phyloP scores from a whole-genome alignment of 2,329 filamentous ascomycete genomes.

The Sporothrix variecibatus region DNA sequence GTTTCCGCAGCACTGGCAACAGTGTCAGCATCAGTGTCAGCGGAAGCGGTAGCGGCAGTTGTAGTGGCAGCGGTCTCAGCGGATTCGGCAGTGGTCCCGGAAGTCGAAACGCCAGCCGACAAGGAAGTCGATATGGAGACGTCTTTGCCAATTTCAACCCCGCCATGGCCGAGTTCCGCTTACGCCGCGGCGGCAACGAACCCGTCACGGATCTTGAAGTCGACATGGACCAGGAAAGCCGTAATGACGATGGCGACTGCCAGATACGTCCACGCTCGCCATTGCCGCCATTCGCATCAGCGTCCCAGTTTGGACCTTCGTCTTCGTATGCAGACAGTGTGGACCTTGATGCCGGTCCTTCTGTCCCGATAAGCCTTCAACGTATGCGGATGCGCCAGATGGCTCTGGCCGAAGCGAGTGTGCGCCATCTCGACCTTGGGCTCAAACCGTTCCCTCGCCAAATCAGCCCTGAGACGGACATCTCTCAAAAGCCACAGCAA shows the following conservation, averaged over 20 bases:
- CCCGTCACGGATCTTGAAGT: constrained; percentile 18
- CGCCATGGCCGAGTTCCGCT: constrained; percentile 15
- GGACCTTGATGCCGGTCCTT: background rate
- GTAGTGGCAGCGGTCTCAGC: background rate
- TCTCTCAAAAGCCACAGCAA: background rate
- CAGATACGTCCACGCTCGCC: constrained; percentile 12
- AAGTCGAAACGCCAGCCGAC: background rate
- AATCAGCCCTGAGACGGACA: background rate
- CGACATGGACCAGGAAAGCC: constrained; percentile 17
- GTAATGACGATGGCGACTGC: constrained; percentile 17
- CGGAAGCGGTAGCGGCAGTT: background rate
- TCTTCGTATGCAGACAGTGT: constrained; percentile 12
- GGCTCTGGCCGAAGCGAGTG: constrained; percentile 6
- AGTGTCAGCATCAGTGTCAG: background rate
- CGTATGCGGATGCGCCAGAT: constrained; percentile 6
- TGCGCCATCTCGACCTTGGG: background rate
- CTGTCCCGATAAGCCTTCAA: background rate
- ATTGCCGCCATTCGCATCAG: background rate
- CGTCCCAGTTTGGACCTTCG: background rate
- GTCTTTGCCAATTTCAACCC: background rate
- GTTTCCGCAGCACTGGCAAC: background rate
- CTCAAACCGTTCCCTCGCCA: background rate
- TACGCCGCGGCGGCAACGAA: constrained; percentile 13
- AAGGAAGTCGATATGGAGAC: background rate
- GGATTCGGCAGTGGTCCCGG: background rate